Evolutionary conservation across 1,139 yeast genomes (phyloP).

Genomic region (Candida albicans): DNA sequence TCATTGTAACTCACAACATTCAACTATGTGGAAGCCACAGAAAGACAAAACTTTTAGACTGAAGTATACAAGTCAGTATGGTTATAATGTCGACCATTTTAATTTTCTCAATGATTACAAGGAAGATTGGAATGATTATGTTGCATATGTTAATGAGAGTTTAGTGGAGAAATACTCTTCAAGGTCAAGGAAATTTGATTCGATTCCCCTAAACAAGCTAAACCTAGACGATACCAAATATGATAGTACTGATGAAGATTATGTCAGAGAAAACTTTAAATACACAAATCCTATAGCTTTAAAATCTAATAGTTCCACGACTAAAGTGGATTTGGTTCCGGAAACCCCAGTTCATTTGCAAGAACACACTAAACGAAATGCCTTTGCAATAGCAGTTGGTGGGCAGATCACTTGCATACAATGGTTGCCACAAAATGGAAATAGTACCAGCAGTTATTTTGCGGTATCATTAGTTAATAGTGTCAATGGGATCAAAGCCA

Average conservation of each 20-base stretch:
- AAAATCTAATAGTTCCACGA: not conserved
- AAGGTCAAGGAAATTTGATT: constrained; percentile 3
- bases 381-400: constrained; percentile 52
- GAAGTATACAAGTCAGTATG: constrained; percentile 20
- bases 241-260: constrained; percentile 6
- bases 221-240: constrained; percentile 8
- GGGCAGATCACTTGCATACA: constrained; percentile 54
- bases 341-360: constrained; percentile 13
- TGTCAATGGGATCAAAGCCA: constrained; percentile 26
- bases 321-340: constrained; percentile 2
- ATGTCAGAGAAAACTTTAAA: constrained; percentile 8
- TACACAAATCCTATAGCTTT: not conserved
- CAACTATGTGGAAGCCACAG: constrained; percentile 5
- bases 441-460: constrained; percentile 31
- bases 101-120: constrained; percentile 28
- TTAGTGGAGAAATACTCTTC: constrained; percentile 3
- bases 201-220: constrained; percentile 6
- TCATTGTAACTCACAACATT: too few species aligned
- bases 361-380: constrained; percentile 29
- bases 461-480: constrained; percentile 51
- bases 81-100: constrained; percentile 32
- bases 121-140: constrained; percentile 34
- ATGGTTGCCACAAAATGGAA: constrained; percentile 42
- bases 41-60: constrained; percentile 6
- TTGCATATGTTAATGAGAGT: constrained; percentile 34